These are phyloP conservation scores for Boletus rubroflammeus DNA, from an alignment of 768 basidiomycete genomes.

Conservation along the genomic window DNA sequence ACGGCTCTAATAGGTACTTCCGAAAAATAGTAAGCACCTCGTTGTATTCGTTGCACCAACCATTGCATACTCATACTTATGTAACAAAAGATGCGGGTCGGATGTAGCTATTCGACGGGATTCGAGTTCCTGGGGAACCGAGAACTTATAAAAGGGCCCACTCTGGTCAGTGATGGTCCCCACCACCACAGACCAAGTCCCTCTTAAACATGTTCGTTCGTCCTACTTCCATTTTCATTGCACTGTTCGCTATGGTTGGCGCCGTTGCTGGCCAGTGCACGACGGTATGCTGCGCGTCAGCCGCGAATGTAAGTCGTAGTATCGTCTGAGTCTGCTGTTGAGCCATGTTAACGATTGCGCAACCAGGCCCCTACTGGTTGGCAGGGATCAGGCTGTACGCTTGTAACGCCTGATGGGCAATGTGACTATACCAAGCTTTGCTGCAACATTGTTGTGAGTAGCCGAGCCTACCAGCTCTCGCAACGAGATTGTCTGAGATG, in stretches of 20 bases:
- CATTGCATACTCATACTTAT: too few relatives aligned
- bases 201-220: conserved; percentile 4
- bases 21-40: too few relatives aligned
- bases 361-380: background rate
- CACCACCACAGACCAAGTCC: background rate
- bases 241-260: background rate
- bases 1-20: too few relatives aligned
- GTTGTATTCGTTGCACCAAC: too few relatives aligned
- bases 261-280: background rate
- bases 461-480: too few relatives aligned
- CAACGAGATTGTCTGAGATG: background rate
- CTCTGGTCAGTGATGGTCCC: background rate
- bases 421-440: conserved; percentile 5
- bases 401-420: background rate
- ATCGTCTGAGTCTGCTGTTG: background rate
- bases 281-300: background rate
- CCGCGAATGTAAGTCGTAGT: background rate
- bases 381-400: background rate
- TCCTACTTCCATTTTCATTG: background rate
- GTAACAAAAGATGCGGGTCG: too few relatives aligned
- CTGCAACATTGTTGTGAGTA: conserved; percentile 6
- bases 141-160: conserved; percentile 1
- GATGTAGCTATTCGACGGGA: too few relatives aligned
- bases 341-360: background rate
- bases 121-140: too few relatives aligned